phyloP scores from a whole-genome alignment of 805 yeast genomes.

The Schizosaccharomyces octosporus region DNA sequence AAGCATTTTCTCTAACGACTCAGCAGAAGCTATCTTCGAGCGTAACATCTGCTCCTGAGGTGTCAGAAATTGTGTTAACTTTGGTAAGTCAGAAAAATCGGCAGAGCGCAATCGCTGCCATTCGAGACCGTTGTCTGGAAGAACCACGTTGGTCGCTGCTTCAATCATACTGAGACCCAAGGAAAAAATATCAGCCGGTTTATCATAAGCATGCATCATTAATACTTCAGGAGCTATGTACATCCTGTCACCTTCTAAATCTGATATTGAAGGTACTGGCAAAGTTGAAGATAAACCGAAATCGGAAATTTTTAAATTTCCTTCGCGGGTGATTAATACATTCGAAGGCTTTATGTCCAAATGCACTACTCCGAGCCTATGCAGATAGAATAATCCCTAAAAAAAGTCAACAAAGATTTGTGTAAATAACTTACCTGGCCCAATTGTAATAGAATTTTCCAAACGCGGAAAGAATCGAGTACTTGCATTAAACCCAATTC shows the following conservation, averaged over 20 bases:
- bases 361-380: conserved; percentile 52
- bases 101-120: conserved; percentile 94
- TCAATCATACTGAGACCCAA: conserved; percentile 82
- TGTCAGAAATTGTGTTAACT: background rate
- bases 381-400: conserved; percentile 53
- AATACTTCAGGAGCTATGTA: conserved; percentile 94
- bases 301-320: conserved; percentile 80
- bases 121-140: conserved; percentile 87
- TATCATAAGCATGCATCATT: conserved; percentile 55
- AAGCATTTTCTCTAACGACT: background rate
- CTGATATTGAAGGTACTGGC: conserved; percentile 39
- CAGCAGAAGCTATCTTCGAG: background rate
- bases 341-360: conserved; percentile 89
- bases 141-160: conserved; percentile 78
- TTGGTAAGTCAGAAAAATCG: conserved; percentile 67
- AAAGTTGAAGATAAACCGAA: conserved; percentile 77
- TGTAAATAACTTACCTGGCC: background rate
- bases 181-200: conserved; percentile 87
- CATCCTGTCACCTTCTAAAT: conserved; percentile 90
- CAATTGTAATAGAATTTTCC: conserved; percentile 40
- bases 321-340: conserved; percentile 81
- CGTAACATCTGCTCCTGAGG: background rate
- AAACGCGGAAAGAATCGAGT: conserved; percentile 86
- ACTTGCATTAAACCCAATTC: conserved; percentile 54
- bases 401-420: background rate